Percentiles rank a stretch among this genome's conserved stretches.
These are phyloP conservation scores for Colletotrichum tabaci DNA, from an alignment of 2,329 filamentous ascomycete species.

Conservation along the genomic window DNA sequence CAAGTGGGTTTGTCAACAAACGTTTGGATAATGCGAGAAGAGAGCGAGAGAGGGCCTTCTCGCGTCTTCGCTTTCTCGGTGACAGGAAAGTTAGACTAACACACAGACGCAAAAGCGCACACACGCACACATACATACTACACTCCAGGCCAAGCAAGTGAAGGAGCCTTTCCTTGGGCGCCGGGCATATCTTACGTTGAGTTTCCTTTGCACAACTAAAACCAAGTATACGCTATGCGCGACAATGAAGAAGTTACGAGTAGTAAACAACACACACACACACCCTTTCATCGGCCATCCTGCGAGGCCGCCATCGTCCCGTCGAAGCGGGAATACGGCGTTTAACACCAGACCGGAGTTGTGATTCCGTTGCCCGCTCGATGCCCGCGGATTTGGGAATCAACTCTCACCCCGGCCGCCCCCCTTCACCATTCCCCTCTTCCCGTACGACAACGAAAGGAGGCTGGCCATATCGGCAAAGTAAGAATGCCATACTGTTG, in stretches of 20 bases:
- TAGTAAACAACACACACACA: neutral
- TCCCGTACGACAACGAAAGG: neutral
- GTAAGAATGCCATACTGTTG: slow-evolving; percentile 26
- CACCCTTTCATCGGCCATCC: slow-evolving; percentile 30
- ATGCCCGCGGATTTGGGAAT: neutral
- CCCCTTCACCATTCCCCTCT: too few species aligned
- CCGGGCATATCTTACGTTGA: slow-evolving; percentile 17
- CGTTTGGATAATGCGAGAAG: neutral
- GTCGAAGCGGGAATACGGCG: slow-evolving; percentile 13
- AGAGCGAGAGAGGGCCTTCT: neutral
- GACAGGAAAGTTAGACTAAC: neutral
- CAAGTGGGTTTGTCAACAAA: too few species aligned
- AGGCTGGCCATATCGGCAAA: slow-evolving; percentile 12
- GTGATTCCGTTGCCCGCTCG: neutral
- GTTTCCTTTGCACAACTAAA: slow-evolving; percentile 13
- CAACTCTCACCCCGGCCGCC: neutral
- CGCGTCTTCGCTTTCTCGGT: slow-evolving; percentile 24
- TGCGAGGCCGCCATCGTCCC: slow-evolving; percentile 24
- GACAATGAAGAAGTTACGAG: neutral
- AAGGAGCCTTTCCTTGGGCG: slow-evolving; percentile 13
- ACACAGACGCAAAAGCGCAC: neutral
- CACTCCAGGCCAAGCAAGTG: too few species aligned
- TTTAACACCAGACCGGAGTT: neutral
- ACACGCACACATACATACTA: too few species aligned
- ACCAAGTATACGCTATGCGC: neutral